Conservation (phyloP, 306 rosid genomes). For the Citrullus mucosospermus region DNA sequence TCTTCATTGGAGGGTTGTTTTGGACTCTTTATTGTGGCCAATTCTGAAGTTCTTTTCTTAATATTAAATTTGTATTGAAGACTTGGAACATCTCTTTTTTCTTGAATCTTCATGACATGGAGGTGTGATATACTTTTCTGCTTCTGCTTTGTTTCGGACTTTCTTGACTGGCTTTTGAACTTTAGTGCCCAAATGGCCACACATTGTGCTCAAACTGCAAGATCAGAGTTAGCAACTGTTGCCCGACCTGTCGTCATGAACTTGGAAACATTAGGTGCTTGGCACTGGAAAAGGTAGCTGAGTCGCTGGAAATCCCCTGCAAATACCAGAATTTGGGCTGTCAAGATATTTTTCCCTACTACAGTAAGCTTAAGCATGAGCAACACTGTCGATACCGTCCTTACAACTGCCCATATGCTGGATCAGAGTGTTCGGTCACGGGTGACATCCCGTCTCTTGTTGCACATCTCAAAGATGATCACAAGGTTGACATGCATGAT, state of each 20-base stretch:
- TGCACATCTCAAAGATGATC: slow-evolving; percentile 73
- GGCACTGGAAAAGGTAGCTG: slow-evolving; percentile 94
- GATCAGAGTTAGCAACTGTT: slow-evolving; percentile 56
- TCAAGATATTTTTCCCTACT: slow-evolving; percentile 66
- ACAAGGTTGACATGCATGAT: slow-evolving; percentile 88
- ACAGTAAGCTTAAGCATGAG: slow-evolving; percentile 73
- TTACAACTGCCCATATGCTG: slow-evolving; percentile 82
- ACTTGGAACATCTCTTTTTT: neutral
- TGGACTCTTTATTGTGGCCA: neutral
- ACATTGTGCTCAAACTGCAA: slow-evolving; percentile 81
- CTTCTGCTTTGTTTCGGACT: neutral
- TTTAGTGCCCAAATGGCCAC: slow-evolving; percentile 97
- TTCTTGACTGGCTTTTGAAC: neutral
- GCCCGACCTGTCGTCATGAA: slow-evolving; percentile 79
- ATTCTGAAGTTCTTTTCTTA: neutral
- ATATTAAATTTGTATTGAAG: neutral
- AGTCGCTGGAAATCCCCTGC: slow-evolving; percentile 83
- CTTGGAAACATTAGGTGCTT: slow-evolving; percentile 82
- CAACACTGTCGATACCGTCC: slow-evolving; percentile 73
- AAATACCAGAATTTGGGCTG: slow-evolving; percentile 73
- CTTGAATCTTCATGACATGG: neutral
- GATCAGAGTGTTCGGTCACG: slow-evolving; percentile 73
- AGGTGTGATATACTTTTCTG: neutral
- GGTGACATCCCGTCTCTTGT: slow-evolving; percentile 79
- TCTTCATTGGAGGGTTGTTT: neutral